Percentiles rank a stretch among this genome's conserved stretches.
Evolutionary conservation across 345 rosid species (phyloP).

Genomic region (Hibiscus syriacus): DNA sequence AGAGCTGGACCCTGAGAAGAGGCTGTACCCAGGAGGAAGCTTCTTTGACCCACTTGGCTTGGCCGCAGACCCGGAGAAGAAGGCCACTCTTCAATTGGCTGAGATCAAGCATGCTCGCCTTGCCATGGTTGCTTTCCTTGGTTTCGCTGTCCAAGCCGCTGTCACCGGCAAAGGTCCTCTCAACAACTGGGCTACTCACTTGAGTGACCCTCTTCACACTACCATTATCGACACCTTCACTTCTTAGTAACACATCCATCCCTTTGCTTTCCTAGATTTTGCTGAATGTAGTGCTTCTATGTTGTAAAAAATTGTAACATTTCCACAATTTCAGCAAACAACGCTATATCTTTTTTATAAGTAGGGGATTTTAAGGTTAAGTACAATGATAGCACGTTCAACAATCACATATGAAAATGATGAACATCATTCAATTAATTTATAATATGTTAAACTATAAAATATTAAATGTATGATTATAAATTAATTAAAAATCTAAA

Average conservation of each 20-base stretch:
- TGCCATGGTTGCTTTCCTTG: background rate
- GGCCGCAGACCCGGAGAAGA: background rate
- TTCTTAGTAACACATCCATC: background rate
- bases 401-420: too few relatives aligned
- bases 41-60: background rate
- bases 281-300: background rate
- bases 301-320: background rate
- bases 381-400: too few relatives aligned
- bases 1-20: conserved; percentile 20
- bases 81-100: background rate
- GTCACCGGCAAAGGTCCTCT: background rate
- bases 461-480: too few relatives aligned
- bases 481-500: too few relatives aligned
- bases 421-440: too few relatives aligned
- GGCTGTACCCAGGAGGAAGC: background rate
- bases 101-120: background rate
- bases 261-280: background rate
- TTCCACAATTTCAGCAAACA: background rate
- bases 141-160: background rate
- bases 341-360: background rate
- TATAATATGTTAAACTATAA: too few relatives aligned
- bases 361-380: too few relatives aligned
- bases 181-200: background rate
- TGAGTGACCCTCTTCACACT: background rate
- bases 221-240: conserved; percentile 1